Base-by-base conservation (phyloP, 495 filamentous ascomycete species). In the Staphylotrichum tortipilum region DNA sequence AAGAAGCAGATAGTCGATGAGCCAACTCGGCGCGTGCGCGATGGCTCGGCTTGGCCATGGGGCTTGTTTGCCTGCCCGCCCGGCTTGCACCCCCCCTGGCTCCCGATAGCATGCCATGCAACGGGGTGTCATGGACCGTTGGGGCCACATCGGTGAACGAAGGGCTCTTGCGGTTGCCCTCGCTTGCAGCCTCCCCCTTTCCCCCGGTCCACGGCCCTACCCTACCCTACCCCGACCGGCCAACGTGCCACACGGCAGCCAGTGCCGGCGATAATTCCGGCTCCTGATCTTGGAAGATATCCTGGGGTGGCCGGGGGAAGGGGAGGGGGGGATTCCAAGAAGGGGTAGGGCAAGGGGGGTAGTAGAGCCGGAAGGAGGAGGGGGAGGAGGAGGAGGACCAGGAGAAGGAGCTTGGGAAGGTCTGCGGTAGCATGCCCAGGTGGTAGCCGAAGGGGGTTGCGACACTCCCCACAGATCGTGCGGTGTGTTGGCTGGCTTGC, bases 401-500 rank as follows among this genome's bases (percentile, higher is more conserved):
- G 18, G 36, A 9, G 21, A 1, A 14, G 19, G 18, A 22, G 3
- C 3, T 22, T 7, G 14, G 4, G 22, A 24, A 23, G 15, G 22
- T 9, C 12, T 47, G 31, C 30, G 14, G 44, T 35, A 15, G 31
- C 44, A 47, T 35, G 30, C 3, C 15, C 31, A 17, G 44, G 44
- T 47, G 14, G 31, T 36, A 47, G 22, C 44, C 44, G 19, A 36
- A 10, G 22, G 44, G 26, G 44, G 44, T 36, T 36, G 14, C 30
- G 22, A 47, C 33, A 19, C 39, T 44, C 44, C 44, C 44, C 44
- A 38, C 44, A 47, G 44, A 47, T 47, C 44, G 44, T 47, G 34
- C 44, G 44, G 38, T 47, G 33, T 3, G 7, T n/a, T 26, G 19
- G 19, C 40, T 28, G 10, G 42, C n/a, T n/a, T n/a, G n/a, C n/a